A percentile compares a stretch with the other conserved stretches of the same genome.
Conservation (phyloP, 306 rosid genomes). For the Castanea sativa region DNA sequence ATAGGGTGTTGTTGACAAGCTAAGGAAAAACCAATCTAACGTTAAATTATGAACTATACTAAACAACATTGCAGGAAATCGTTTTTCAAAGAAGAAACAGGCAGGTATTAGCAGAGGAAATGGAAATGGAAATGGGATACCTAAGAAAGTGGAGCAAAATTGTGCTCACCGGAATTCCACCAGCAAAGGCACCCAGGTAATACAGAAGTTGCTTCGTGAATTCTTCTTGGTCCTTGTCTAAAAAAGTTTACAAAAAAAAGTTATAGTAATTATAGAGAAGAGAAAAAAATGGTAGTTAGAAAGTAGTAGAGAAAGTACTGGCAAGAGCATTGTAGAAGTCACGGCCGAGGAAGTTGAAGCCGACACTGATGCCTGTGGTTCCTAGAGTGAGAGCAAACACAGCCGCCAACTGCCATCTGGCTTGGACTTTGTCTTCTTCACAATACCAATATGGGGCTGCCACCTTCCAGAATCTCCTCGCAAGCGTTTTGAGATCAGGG, state of each 20-base stretch:
- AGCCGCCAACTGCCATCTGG: conserved; percentile 75
- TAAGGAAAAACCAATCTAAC: too few relatives aligned
- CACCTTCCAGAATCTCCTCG: conserved; percentile 86
- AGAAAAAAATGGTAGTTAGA: neutral
- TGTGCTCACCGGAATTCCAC: conserved; percentile 99
- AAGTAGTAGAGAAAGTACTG: conserved; percentile 45
- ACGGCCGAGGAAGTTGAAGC: conserved; percentile 90
- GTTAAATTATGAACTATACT: too few relatives aligned
- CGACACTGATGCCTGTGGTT: conserved; percentile 94
- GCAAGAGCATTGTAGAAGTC: conserved; percentile 95
- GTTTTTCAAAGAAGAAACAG: conserved; percentile 22
- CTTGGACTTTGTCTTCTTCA: conserved; percentile 76
- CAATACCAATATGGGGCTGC: conserved; percentile 94
- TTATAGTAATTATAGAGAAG: neutral
- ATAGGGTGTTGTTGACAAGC: too few relatives aligned
- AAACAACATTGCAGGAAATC: too few relatives aligned
- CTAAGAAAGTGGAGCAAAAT: conserved; percentile 76
- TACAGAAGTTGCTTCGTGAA: conserved; percentile 83
- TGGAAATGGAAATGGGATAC: conserved; percentile 33
- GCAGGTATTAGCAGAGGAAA: conserved; percentile 39
- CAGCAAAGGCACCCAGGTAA: conserved; percentile 90
- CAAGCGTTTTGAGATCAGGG: conserved; percentile 60
- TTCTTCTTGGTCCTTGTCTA: conserved; percentile 97
- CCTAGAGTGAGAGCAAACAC: conserved; percentile 88
- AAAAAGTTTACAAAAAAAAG: conserved; percentile 9